Evolutionary conservation across 331 rosid genomes (phyloP).

Genomic region (Cydonia oblonga): DNA sequence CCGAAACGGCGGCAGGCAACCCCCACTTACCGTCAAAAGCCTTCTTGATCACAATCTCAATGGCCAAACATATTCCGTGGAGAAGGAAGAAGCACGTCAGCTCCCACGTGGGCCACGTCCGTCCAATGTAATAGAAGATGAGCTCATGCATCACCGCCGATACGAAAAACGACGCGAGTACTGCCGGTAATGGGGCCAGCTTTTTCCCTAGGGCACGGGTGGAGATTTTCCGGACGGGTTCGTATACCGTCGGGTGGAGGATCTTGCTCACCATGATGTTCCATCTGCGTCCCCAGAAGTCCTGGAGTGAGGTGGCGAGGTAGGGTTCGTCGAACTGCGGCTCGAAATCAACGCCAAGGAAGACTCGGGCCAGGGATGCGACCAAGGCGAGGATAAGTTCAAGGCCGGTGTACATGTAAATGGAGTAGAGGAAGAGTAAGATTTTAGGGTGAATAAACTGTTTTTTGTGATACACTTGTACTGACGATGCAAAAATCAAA

Average conservation of each 20-base stretch:
- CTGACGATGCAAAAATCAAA: not conserved
- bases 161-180: constrained; percentile 3
- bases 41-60: constrained; percentile 9
- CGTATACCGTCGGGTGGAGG: constrained; percentile 35
- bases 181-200: constrained; percentile 6
- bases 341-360: constrained; percentile 27
- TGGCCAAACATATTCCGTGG: constrained; percentile 17
- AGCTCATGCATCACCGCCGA: constrained; percentile 35
- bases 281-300: constrained; percentile 61
- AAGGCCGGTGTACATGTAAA: constrained; percentile 34
- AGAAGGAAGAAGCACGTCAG: constrained; percentile 28
- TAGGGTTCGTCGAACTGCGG: constrained; percentile 53
- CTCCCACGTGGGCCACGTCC: constrained; percentile 37
- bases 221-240: not conserved
- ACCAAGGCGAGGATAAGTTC: constrained; percentile 16
- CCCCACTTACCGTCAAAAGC: not conserved
- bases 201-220: not conserved
- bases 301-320: constrained; percentile 35
- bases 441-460: constrained; percentile 26
- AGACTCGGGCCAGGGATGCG: constrained; percentile 1
- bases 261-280: constrained; percentile 28
- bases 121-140: constrained; percentile 21
- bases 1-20: constrained; percentile 18
- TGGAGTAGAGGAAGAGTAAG: constrained; percentile 12
- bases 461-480: not conserved